phyloP scores from a whole-genome alignment of 371 early-diverging fungal genomes.

The Chytridium lagenaria region DNA sequence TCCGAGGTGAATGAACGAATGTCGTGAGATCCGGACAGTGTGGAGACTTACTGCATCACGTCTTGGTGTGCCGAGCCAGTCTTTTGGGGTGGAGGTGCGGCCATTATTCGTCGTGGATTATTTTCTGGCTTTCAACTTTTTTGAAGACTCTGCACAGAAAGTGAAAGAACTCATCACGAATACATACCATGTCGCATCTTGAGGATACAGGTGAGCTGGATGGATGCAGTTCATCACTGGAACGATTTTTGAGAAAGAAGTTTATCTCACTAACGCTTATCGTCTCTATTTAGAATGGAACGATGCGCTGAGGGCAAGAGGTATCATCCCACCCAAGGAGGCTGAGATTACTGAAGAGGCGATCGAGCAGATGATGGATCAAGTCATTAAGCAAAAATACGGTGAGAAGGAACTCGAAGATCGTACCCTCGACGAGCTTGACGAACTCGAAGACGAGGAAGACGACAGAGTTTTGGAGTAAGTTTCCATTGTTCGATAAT shows the following conservation, averaged over 20 bases:
- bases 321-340: slow-evolving; percentile 88
- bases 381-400: slow-evolving; percentile 66
- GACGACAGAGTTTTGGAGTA: slow-evolving; percentile 81
- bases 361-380: slow-evolving; percentile 74
- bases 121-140: background rate
- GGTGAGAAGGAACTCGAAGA: slow-evolving; percentile 66
- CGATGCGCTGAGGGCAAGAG: slow-evolving; percentile 89
- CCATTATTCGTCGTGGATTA: background rate
- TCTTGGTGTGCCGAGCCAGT: slow-evolving; percentile 13
- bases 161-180: background rate
- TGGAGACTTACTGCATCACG: slow-evolving; percentile 14
- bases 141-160: background rate
- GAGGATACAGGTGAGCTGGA: slow-evolving; percentile 21
- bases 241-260: no score
- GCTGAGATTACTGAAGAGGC: slow-evolving; percentile 77
- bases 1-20: no score
- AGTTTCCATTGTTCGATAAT: slow-evolving; percentile 63
- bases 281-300: slow-evolving; percentile 67
- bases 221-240: background rate
- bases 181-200: background rate
- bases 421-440: slow-evolving; percentile 84
- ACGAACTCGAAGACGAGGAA: slow-evolving; percentile 77
- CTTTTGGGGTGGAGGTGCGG: slow-evolving; percentile 17
- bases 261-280: background rate
- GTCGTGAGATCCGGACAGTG: no score